A percentile compares a stretch with the other conserved stretches of the same genome.
Evolutionary conservation across 2,329 filamentous ascomycete genomes (phyloP).

Genomic region (Xylariales sp.): DNA sequence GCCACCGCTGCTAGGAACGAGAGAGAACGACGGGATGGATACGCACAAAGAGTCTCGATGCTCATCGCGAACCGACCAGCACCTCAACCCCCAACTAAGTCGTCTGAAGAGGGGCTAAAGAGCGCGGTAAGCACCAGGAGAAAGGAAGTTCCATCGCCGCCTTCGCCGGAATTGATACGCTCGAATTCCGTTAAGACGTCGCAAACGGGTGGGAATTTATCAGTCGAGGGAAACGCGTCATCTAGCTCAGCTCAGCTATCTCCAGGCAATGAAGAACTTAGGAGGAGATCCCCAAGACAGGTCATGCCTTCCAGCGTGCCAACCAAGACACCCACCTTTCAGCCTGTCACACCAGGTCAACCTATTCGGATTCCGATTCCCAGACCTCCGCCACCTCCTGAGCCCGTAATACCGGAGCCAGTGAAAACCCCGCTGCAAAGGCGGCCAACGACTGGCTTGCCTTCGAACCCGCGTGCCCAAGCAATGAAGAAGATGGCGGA

Average conservation of each 20-base stretch:
- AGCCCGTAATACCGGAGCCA: conserved; percentile 26
- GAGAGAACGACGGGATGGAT: conserved; percentile 34
- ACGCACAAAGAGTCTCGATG: conserved; percentile 24
- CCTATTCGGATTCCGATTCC: conserved; percentile 29
- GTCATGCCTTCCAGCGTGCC: conserved; percentile 12
- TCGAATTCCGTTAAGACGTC: conserved; percentile 21
- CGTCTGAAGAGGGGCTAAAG: conserved; percentile 28
- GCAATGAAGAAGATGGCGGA: conserved; percentile 25
- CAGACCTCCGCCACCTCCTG: conserved; percentile 24
- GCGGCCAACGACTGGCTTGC: conserved; percentile 42
- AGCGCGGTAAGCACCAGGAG: conserved; percentile 32
- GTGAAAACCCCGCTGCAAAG: conserved; percentile 37
- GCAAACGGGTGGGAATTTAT: conserved; percentile 19
- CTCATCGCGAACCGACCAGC: conserved; percentile 31
- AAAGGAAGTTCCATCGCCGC: conserved; percentile 30
- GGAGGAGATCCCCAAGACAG: conserved; percentile 47
- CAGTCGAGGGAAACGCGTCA: conserved; percentile 30
- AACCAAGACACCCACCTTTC: conserved; percentile 17
- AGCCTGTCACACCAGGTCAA: conserved; percentile 23
- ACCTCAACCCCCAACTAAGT: conserved; percentile 30
- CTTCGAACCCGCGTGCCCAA: conserved; percentile 40
- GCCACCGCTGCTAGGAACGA: conserved; percentile 44
- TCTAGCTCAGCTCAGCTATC: conserved; percentile 47
- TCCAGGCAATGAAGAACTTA: conserved; percentile 44
- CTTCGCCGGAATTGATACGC: conserved; percentile 16